Percentiles rank a stretch among this genome's conserved stretches.
phyloP scores from a whole-genome alignment of 371 early-diverging fungal genomes.

The Mucor plumbeus region DNA sequence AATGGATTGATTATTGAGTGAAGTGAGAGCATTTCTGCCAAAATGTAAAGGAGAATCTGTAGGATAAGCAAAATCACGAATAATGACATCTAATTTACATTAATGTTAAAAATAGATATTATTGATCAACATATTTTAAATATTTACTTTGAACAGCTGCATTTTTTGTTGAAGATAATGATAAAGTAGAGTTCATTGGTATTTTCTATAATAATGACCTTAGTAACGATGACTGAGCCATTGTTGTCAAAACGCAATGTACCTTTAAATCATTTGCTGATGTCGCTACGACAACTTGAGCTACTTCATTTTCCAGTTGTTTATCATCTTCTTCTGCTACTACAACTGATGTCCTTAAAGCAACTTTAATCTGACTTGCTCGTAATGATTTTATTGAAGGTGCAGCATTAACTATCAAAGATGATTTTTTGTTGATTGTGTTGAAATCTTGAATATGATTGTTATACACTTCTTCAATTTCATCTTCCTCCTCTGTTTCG shows the following conservation, averaged over 20 bases:
- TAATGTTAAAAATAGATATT: not conserved
- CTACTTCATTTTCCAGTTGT: not conserved
- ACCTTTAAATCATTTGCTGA: not conserved
- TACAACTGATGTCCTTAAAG: not conserved
- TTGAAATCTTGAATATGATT: not conserved
- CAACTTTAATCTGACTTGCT: conserved; percentile 8
- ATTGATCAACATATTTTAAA: not conserved
- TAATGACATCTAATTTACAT: conserved; percentile 26
- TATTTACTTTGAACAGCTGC: conserved; percentile 4
- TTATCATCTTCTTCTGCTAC: not conserved
- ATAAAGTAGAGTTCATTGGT: not conserved
- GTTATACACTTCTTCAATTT: not conserved
- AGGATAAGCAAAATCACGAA: conserved; percentile 78
- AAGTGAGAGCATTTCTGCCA: conserved; percentile 36
- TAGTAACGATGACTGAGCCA: not conserved
- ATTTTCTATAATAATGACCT: not conserved
- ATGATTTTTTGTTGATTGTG: conserved; percentile 9
- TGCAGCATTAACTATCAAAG: conserved; percentile 2
- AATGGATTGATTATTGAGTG: conserved; percentile 14
- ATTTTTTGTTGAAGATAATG: conserved; percentile 1
- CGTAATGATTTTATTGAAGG: conserved; percentile 12
- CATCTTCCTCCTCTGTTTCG: conserved; percentile 13
- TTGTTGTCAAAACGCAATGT: not conserved
- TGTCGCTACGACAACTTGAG: not conserved
- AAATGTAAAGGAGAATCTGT: conserved; percentile 61